These are phyloP conservation scores for Graphium sp. DNA, from an alignment of 2,329 filamentous ascomycete species.

Conservation along the genomic window DNA sequence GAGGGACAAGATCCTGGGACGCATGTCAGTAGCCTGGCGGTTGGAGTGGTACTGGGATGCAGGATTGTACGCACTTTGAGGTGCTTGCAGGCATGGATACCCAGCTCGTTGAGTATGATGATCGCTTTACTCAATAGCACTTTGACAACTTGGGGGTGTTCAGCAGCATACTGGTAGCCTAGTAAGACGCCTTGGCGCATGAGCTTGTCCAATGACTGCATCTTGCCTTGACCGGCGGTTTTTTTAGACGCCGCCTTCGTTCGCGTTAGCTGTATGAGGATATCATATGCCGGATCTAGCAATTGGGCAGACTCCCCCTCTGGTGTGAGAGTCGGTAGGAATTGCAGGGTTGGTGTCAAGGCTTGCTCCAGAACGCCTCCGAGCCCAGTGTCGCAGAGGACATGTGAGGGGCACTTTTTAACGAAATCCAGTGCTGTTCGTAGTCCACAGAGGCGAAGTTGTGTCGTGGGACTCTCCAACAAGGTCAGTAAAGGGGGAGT, in stretches of 20 bases:
- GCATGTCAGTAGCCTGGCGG: conserved; percentile 3
- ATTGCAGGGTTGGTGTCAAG: conserved; percentile 55
- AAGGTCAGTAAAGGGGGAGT: conserved; percentile 55
- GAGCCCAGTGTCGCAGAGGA: conserved; percentile 47
- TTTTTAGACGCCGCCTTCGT: conserved; percentile 15
- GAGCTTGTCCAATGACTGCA: conserved; percentile 31
- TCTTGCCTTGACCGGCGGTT: conserved; percentile 11
- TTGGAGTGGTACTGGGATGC: background rate
- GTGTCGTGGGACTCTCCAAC: conserved; percentile 41
- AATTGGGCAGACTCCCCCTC: conserved; percentile 51
- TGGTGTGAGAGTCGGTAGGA: conserved; percentile 61
- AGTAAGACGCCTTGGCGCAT: conserved; percentile 38
- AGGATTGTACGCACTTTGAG: conserved; percentile 30
- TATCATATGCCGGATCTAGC: conserved; percentile 47
- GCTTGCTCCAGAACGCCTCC: conserved; percentile 51
- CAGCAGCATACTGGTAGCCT: conserved; percentile 38
- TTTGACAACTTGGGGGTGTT: conserved; percentile 38
- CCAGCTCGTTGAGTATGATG: conserved; percentile 35
- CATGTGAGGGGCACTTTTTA: conserved; percentile 26
- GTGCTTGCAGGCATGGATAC: conserved; percentile 48
- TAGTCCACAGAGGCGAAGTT: conserved; percentile 38
- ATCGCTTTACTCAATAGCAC: conserved; percentile 34
- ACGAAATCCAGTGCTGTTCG: conserved; percentile 37
- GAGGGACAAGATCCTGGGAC: conserved; percentile 43
- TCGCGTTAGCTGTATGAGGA: conserved; percentile 41